Conservation (phyloP, 148 eudicot species). For the Heliamphora exappendiculata region DNA sequence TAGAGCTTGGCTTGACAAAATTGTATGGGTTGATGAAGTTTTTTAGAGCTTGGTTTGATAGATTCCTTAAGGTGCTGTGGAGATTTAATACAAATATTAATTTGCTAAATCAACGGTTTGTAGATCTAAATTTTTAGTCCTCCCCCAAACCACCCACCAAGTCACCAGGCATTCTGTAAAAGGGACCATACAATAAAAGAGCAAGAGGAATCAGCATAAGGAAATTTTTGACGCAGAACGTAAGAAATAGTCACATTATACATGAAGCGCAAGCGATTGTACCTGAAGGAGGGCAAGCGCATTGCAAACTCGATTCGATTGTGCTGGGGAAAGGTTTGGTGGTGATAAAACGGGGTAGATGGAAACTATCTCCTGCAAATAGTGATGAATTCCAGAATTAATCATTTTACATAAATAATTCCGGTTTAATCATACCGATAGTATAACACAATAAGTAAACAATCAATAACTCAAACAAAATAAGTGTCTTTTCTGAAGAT, state of each 20-base stretch:
- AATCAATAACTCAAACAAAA: neutral
- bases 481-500: neutral
- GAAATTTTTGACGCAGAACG: slow-evolving; percentile 3
- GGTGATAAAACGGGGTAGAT: slow-evolving; percentile 89
- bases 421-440: neutral
- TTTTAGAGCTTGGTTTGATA: no score
- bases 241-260: slow-evolving; percentile 5
- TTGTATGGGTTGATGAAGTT: no score
- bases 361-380: slow-evolving; percentile 81
- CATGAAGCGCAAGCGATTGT: no score
- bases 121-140: neutral
- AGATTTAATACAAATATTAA: no score
- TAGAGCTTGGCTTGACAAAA: no score
- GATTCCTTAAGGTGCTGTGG: neutral
- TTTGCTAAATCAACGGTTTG: no score
- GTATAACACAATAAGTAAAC: neutral
- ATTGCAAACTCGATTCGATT: slow-evolving; percentile 94
- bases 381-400: slow-evolving; percentile 2
- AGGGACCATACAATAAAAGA: neutral
- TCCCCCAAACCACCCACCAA: neutral
- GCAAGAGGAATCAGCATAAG: neutral
- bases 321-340: slow-evolving; percentile 73
- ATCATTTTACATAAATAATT: no score
- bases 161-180: neutral
- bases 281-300: slow-evolving; percentile 97